Conservation (phyloP, 257 asterid genomes). For the Ocimum tenuiflorum region DNA sequence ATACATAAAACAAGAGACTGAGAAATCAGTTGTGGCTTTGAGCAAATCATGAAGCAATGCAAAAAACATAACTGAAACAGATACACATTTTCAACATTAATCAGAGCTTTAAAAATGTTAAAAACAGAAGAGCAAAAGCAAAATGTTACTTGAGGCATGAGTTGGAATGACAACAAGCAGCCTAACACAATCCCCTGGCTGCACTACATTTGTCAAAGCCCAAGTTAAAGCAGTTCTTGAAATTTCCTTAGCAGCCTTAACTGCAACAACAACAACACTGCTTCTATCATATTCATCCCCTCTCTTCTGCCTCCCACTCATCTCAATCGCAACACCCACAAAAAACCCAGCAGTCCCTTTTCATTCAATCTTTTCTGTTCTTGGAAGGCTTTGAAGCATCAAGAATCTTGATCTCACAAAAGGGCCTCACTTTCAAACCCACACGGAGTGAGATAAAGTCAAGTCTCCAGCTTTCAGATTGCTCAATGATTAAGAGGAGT, state of each 20-base stretch:
- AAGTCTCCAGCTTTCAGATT: no score
- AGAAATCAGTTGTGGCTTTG: no score
- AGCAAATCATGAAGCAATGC: neutral
- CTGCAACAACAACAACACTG: conserved; percentile 55
- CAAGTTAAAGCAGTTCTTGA: conserved; percentile 61
- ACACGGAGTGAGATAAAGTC: no score
- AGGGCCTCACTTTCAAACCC: no score
- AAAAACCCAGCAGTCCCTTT: no score
- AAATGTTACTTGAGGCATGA: conserved; percentile 53
- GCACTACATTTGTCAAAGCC: conserved; percentile 77
- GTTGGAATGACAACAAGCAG: conserved; percentile 54
- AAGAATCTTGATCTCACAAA: no score
- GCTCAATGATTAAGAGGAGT: conserved; percentile 13
- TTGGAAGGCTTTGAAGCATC: neutral
- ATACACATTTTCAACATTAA: no score
- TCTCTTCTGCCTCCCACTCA: conserved; percentile 45
- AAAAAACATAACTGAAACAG: neutral
- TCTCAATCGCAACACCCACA: no score
- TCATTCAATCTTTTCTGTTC: conserved; percentile 15
- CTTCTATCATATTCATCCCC: conserved; percentile 18
- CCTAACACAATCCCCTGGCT: conserved; percentile 63
- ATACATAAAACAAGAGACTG: no score
- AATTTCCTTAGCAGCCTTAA: conserved; percentile 57
- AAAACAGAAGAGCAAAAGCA: no score
- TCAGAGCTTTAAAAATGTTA: no score